phyloP scores from a whole-genome alignment of 805 yeast genomes.

The Metschnikowia rubicola region DNA sequence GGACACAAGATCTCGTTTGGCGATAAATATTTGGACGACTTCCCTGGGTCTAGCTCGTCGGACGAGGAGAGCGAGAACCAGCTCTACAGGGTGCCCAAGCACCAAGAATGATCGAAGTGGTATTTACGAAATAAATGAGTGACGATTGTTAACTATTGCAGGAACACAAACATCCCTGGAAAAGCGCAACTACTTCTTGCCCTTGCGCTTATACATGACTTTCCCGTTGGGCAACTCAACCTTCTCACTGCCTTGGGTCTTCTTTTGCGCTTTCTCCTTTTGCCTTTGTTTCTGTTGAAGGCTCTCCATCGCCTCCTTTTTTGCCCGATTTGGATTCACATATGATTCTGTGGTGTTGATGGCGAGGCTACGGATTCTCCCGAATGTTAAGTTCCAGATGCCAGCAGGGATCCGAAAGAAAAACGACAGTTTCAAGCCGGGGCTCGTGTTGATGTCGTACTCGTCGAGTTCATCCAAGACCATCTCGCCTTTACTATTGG shows the following conservation, averaged over 20 bases:
- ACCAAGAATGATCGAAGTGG: constrained; percentile 20
- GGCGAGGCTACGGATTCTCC: constrained; percentile 25
- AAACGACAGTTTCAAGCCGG: constrained; percentile 49
- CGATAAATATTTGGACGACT: constrained; percentile 34
- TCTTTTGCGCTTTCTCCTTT: constrained; percentile 30
- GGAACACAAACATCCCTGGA: not conserved
- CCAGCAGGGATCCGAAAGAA: constrained; percentile 40
- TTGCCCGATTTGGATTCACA: constrained; percentile 13
- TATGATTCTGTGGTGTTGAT: constrained; percentile 19
- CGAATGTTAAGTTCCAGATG: constrained; percentile 46
- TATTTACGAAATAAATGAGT: constrained; percentile 3
- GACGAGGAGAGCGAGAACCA: constrained; percentile 35
- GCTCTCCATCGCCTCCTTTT: constrained; percentile 6
- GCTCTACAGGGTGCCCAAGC: constrained; percentile 42
- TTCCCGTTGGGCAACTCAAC: constrained; percentile 60
- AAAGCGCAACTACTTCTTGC: constrained; percentile 2
- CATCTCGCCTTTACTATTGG: constrained; percentile 29
- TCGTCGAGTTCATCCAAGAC: constrained; percentile 40
- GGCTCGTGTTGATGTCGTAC: constrained; percentile 43
- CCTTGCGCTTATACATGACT: constrained; percentile 36
- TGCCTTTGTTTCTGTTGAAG: constrained; percentile 17
- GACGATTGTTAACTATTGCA: not conserved
- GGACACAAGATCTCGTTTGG: constrained; percentile 18
- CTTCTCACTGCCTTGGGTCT: constrained; percentile 46
- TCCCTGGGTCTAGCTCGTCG: constrained; percentile 45